Base-by-base conservation (phyloP, 2,329 filamentous ascomycete genomes). In the Rutstroemia sp. region DNA sequence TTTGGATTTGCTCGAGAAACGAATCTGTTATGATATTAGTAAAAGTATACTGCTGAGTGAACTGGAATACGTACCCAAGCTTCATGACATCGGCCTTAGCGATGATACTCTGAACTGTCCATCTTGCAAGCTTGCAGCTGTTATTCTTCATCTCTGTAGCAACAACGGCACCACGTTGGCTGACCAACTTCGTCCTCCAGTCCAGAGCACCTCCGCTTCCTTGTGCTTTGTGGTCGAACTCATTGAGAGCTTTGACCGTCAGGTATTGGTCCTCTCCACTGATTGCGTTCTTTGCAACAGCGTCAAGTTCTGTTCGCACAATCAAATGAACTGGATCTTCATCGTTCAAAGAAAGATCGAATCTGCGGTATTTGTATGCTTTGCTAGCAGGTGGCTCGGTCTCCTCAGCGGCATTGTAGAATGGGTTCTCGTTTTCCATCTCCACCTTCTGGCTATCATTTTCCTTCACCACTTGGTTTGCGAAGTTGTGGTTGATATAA, bases 141-240 rank as follows among this genome's bases (percentile, higher is more conserved):
- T 99, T 99, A 84, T 99, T 99, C 89, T 99, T 99, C 94, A 99
- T 99, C 79, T 99, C 94, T 12, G 94, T 99, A 19, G 94, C 94
- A 25, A 99, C 88, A 45, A 99, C 92, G 57, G 94, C 94, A 84
- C 94, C 94, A 68, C 94, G 88, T 78, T 96, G 92, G 67, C 86
- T 90, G 62, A 89, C 88, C 59, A 99, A 83, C 82, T 99, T 99
- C 65, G 86, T 87, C 72, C 94, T 83, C 94, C 94, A 99, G 81
- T 99, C 94, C 52, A 99, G 81, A 55, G 94, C 94, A 63, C 92
- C 91, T 65, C 94, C 94, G 64, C 89, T 89, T 66, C 94, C 94
- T 72, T 95, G 92, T 23, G 94, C 94, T 79, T 96, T 96, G 83
- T 84, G 91, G 78, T 99, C 94, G 71, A 97, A 99, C 78, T 99